Base-by-base conservation (phyloP, 2,329 filamentous ascomycete genomes). In the Aureobasidium sp. region DNA sequence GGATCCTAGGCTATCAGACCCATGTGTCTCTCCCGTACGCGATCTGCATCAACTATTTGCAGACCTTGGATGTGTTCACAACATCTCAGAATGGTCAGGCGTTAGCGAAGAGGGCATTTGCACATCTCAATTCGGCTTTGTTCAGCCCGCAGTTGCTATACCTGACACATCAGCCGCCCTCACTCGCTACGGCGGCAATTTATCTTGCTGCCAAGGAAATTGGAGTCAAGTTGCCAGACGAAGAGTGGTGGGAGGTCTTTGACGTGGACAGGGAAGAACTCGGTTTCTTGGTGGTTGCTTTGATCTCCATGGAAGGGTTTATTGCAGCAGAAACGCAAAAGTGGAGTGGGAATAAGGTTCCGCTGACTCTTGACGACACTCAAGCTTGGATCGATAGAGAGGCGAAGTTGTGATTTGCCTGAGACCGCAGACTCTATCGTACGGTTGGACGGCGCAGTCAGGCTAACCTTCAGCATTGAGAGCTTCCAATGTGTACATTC, bases 241-340 rank as follows among this genome's bases (percentile, higher is more conserved):
- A 80, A 42, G 84, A 88, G 58, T 98, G 93, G 93, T 98, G 93
- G 93, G 90, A 96, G 69, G 88, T 97, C 0, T 97, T 97, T 67
- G 93, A 98, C 68, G 88, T 93, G 6, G 90, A 96, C 63, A 78
- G 93, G 47, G 93, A 98, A 73, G 90, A 95, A 66, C 75, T 98
- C 30, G 93, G 93, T 0, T 97, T 97, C 61, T 70, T 97, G 55
- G 90, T 95, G 3, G 88, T 96, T 10, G 90, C 79, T 0, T 80
- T 96, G 79, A 75, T 82, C 57, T 96, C 90, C 62, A 73, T 94
- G 52, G 83, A 86, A 57, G 83, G 80, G 0, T 89, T 86, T 70
- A 81, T 83, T 51, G 71, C 70, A 56, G 75, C 75, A 87, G 63
- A 77, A 70, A 61, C 74, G 12, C 29, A 76, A 47, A 77, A 76